Conservation (phyloP, 108 stramenopile genomes). For the Skeletonema costatum region DNA sequence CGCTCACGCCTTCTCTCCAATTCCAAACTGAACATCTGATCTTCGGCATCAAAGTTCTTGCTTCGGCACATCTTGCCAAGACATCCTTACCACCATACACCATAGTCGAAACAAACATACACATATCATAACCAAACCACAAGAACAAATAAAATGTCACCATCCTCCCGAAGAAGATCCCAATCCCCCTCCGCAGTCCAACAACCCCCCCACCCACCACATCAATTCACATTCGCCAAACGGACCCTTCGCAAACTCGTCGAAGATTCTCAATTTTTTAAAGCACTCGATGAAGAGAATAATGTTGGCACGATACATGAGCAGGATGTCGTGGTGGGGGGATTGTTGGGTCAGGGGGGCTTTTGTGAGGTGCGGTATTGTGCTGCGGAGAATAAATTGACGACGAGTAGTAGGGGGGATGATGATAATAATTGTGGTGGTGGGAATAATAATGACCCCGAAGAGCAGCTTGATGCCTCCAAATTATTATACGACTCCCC, state of each 20-base stretch:
- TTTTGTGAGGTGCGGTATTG: constrained; percentile 19
- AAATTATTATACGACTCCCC: too few relatives aligned
- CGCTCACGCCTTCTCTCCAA: too few relatives aligned
- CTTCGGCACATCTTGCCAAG: too few relatives aligned
- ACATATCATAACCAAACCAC: too few relatives aligned
- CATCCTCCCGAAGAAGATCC: too few relatives aligned
- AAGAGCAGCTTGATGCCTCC: too few relatives aligned
- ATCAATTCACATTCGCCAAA: constrained; percentile 16
- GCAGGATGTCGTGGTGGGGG: not conserved
- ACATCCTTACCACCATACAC: too few relatives aligned
- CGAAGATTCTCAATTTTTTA: constrained; percentile 10
- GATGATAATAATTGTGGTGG: not conserved
- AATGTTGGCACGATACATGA: constrained; percentile 9
- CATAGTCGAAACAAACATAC: too few relatives aligned
- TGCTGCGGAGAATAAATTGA: not conserved
- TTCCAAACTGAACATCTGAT: too few relatives aligned
- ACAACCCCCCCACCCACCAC: constrained; percentile 16
- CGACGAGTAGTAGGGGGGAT: not conserved
- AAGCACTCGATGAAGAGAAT: not conserved
- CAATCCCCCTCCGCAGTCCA: not conserved
- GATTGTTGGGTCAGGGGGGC: constrained; percentile 14
- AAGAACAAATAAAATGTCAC: too few relatives aligned
- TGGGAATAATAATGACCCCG: not conserved
- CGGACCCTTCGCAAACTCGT: constrained; percentile 7
- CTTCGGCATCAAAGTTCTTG: too few relatives aligned